Base-by-base conservation (phyloP, 352 stramenopile genomes). In the Saprolegnia diclina region DNA sequence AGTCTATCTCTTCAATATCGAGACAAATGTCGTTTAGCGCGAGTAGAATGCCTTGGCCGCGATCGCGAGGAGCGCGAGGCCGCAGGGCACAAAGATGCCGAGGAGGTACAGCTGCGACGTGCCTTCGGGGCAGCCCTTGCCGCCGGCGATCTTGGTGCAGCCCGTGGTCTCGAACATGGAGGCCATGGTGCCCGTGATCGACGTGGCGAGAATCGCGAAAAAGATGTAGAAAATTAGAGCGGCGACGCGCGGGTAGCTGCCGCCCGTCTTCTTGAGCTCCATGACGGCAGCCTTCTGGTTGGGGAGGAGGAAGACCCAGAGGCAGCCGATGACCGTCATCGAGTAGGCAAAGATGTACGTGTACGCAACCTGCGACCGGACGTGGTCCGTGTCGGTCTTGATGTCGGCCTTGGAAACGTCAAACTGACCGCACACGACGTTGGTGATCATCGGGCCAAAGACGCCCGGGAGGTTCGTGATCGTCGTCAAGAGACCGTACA, bases 101-200 rank as follows among this genome's bases (percentile, higher is more conserved):
- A 35, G 29, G 29, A 35, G 29, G 29, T 35, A 35, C 29, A 35
- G 29, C 29, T 35, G 29, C 29, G 29, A 35, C 29, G 29, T 35
- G 29, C 29, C 29, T 35, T 35, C 29, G 29, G 29, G 29, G 29
- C 76, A 81, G n/a, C 76, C 76, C 13, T 21, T 65, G 5, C 76
- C 76, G 16, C 74, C 74, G 24, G 76, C 74, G 40, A 82, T 76
- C 24, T 76, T 61, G 22, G 77, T 67, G 57, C 74, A 79, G 11
- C 44, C 56, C 13, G 74, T 77, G 22, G 56, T 71, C 24, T 74
- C 73, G 65, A 86, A 86, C 18, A 86, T 86, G 44, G 67, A 74
- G 22, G 75, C 67, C 50, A 79, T 32, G 56, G 73, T 79, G 54
- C 63, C 67, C 69, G 75, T 79, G 42, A 79, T 46, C 3, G 72